These are phyloP conservation scores for Tuber microsphaerosporum DNA, from an alignment of 495 filamentous ascomycete genomes.

Conservation along the genomic window DNA sequence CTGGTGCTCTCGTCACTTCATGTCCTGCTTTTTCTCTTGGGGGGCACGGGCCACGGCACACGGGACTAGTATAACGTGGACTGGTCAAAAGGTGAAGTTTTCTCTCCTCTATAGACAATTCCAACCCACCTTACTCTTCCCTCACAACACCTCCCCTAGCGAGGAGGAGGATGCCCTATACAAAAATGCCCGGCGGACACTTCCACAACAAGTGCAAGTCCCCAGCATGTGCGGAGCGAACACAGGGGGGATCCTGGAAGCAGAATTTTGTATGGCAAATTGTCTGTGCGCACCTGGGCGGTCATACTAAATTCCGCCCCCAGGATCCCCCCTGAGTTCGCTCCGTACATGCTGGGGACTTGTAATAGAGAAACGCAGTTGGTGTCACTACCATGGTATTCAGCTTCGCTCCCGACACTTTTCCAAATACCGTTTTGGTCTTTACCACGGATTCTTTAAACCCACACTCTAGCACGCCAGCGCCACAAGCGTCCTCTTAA, in stretches of 20 bases:
- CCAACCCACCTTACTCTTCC: neutral
- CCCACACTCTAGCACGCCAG: too few species aligned
- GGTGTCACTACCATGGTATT: neutral
- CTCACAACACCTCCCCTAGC: neutral
- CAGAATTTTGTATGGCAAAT: too few species aligned
- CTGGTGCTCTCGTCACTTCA: neutral
- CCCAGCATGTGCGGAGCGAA: too few species aligned
- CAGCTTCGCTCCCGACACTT: neutral
- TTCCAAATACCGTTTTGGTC: neutral
- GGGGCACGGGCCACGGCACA: neutral
- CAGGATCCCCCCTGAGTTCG: too few species aligned
- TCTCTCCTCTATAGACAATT: neutral
- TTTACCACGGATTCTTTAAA: too few species aligned
- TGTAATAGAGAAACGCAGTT: neutral
- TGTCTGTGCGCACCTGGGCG: too few species aligned
- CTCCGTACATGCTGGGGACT: too few species aligned
- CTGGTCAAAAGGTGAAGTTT: neutral
- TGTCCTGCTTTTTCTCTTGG: neutral
- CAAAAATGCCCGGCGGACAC: neutral
- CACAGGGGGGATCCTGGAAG: too few species aligned
- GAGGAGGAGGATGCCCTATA: neutral
- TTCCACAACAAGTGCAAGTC: neutral
- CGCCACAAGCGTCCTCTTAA: neutral
- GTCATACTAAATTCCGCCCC: too few species aligned
- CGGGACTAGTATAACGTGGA: neutral